Base-by-base conservation (phyloP, 2,329 filamentous ascomycete genomes). In the Fusarium fujikuroi region DNA sequence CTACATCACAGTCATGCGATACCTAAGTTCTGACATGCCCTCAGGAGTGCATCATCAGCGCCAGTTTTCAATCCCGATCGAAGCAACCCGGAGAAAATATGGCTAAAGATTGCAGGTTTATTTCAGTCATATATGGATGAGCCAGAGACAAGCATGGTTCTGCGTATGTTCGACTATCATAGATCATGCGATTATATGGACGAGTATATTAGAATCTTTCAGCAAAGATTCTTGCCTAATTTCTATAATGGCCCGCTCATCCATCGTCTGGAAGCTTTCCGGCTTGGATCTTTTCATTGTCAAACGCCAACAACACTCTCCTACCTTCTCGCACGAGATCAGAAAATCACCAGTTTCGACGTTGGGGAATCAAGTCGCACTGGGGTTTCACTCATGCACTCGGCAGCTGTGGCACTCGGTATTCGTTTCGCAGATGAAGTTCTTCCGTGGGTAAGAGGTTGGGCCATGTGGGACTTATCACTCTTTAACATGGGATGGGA, bases 351-450 rank as follows among this genome's bases (percentile, higher is more conserved):
- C 0, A 11, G 37, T 1, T 53, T 53, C 2, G 71, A 76, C 1
- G 71, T 79, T 1, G 12, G 15, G 0, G 28, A 60, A 0, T 80
- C 79, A 10, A 79, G 25, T 0, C 36, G 32, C 2, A 65, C 73
- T 3, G 58, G 63, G 0, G 1, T 78, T 3, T 80, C 78, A 0
- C 57, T 80, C 0, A 15, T 80, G 5, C 79, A 80, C 19, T 79
- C 79, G 0, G 58, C 28, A 2, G 78, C 77, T 2, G 16, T 80
- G 16, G 67, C 66, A 1, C 15, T 79, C 11, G 40, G 77, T 1
- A 74, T 72, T 4, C 66, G 74, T 2, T 75, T 69, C 36, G 64
- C 77, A 0, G 72, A 79, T 11, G 62, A 73, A 2, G 14, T 65
- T 2, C 5, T 76, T 3, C 63, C 63, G 2, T 61, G 43, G 7